These are phyloP conservation scores for Ogataea haglerorum DNA, from an alignment of 805 yeast species.

Conservation along the genomic window DNA sequence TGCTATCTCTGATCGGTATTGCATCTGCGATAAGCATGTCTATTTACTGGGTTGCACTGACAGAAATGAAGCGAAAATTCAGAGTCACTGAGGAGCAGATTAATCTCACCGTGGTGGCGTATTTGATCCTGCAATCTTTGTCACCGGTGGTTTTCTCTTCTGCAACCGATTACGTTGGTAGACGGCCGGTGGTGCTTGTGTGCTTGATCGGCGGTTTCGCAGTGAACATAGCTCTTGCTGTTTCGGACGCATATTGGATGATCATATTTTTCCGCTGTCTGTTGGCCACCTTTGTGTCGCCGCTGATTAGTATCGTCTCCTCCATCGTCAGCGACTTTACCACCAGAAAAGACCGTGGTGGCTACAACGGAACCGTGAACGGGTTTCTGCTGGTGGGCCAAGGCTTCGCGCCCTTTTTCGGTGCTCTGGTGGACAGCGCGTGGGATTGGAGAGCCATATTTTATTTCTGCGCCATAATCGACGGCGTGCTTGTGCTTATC, in stretches of 20 bases:
- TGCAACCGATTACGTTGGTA: slow-evolving; percentile 66
- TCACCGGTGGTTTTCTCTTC: slow-evolving; percentile 68
- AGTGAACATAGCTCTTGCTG: slow-evolving; percentile 66
- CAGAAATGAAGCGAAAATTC: slow-evolving; percentile 53
- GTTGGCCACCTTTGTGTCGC: slow-evolving; percentile 78
- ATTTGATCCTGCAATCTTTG: slow-evolving; percentile 71
- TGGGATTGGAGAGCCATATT: slow-evolving; percentile 76
- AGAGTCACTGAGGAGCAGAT: slow-evolving; percentile 52
- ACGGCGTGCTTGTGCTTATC: slow-evolving; percentile 41
- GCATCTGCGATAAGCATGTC: slow-evolving; percentile 74
- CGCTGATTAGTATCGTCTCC: slow-evolving; percentile 64
- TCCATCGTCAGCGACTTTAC: slow-evolving; percentile 77
- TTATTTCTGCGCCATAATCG: slow-evolving; percentile 68
- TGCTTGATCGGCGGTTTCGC: slow-evolving; percentile 55
- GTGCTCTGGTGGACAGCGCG: slow-evolving; percentile 48
- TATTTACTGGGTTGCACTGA: slow-evolving; percentile 76
- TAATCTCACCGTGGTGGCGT: slow-evolving; percentile 73
- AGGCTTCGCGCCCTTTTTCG: slow-evolving; percentile 76
- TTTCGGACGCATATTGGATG: slow-evolving; percentile 52
- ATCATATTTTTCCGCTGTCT: slow-evolving; percentile 65
- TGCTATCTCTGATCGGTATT: slow-evolving; percentile 47
- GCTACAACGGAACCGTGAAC: slow-evolving; percentile 58
- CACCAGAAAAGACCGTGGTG: slow-evolving; percentile 63
- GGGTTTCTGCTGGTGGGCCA: slow-evolving; percentile 71
- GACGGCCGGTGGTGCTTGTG: slow-evolving; percentile 61